These are phyloP conservation scores for Populus pruinosa DNA, from an alignment of 345 rosid species.

Conservation along the genomic window DNA sequence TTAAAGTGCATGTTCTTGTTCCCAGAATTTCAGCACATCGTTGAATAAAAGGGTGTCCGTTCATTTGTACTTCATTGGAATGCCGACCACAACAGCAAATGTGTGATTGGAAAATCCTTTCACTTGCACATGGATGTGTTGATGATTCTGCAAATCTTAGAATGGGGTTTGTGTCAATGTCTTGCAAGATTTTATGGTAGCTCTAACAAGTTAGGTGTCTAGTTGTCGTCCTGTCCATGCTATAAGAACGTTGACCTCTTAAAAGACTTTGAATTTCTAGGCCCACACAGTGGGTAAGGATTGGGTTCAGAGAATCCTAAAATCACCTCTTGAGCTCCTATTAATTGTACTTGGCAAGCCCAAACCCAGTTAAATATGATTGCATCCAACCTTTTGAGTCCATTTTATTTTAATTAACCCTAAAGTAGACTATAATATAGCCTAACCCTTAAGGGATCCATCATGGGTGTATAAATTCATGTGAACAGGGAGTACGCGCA, in stretches of 20 bases:
- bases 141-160: not conserved
- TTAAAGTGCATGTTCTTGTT: not conserved
- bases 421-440: too few species aligned
- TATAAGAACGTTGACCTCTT: not conserved
- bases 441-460: too few species aligned
- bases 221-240: not conserved
- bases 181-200: not conserved
- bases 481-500: too few species aligned
- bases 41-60: not conserved
- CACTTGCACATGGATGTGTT: slow-evolving; percentile 1
- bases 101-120: not conserved
- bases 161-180: not conserved
- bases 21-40: not conserved
- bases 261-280: not conserved
- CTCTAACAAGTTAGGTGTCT: not conserved
- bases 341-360: too few species aligned
- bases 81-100: not conserved
- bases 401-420: too few species aligned
- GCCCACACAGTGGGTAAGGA: too few species aligned
- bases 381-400: too few species aligned
- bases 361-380: too few species aligned
- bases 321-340: too few species aligned
- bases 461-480: too few species aligned
- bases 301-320: too few species aligned
- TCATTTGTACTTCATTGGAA: not conserved